Evolutionary conservation across 257 asterid genomes (phyloP), one percentile per base, ranked within the genome.

Genomic region (Fraxinus quadrangulata): DNA sequence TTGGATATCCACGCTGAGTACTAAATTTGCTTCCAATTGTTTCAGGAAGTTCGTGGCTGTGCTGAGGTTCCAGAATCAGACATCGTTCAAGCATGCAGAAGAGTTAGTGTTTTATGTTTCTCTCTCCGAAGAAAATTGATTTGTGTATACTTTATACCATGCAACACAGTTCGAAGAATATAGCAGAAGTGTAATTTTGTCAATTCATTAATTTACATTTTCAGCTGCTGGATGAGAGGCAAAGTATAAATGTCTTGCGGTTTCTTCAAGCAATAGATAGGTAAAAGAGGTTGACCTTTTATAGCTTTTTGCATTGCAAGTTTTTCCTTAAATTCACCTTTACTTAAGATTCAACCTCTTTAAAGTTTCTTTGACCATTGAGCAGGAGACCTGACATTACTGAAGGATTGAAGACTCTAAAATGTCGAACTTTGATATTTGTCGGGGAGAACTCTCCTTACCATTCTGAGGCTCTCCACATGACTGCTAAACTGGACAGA

Each of bases 191-290:
- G 26, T 75, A 67, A 4, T 74, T 24, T 56, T 49, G 28, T 69
- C 4, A 33, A 26, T 59, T 69, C 76, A n/a, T 59, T 56, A n/a
- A 37, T 82, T 42, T 75, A 71, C 26, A 61, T 75, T 78, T 85
- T 65, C 92, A 94, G 98, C 86, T 94, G 79, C 90, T 94, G 74
- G 98, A 91, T 47, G 98, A 94, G 88, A 88, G 98, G 89, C 98
- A 92, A 85, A 84, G 97, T 81, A 75, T 70, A 71, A 94, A 94
- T n/a, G 92, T 94, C 63, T 81, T 85, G 84, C 92, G 91, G 19
- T 92, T 90, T 79, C 97, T 90, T 90, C 90, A 89, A 84, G 94
- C 97, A 61, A 88, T 94, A 76, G 88, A 92, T 72, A 71, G 96
- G 97, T 92, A 89, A 67, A 2, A 39, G 79, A 34, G 74, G 71